A percentile compares a stretch with the other conserved stretches of the same genome.
These are phyloP conservation scores for Irpex lacteus DNA, from an alignment of 1,284 basidiomycete genomes.

Conservation along the genomic window DNA sequence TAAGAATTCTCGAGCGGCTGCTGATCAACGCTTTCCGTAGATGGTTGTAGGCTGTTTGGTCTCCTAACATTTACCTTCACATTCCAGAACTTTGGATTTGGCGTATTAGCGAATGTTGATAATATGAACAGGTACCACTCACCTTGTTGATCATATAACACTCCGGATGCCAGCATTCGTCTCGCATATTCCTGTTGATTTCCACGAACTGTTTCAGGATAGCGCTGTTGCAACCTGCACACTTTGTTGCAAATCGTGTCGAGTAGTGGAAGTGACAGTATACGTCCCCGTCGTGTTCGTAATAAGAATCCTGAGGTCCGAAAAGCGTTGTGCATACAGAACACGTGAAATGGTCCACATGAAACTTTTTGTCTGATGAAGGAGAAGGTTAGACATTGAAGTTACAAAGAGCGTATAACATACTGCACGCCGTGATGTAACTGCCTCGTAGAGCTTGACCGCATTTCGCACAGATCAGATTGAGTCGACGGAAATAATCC, in stretches of 20 bases:
- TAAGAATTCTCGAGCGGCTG: conserved; percentile 47
- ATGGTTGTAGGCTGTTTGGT: conserved; percentile 59
- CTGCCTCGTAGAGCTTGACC: conserved; percentile 91
- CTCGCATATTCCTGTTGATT: conserved; percentile 96
- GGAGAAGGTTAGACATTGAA: conserved; percentile 2
- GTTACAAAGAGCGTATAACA: conserved; percentile 35
- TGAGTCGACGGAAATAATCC: conserved; percentile 95
- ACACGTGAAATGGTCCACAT: conserved; percentile 99
- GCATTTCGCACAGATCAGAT: conserved; percentile 96
- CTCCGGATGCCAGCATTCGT: conserved; percentile 99
- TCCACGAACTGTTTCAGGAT: conserved; percentile 99
- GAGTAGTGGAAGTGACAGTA: conserved; percentile 99
- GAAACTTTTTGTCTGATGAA: conserved; percentile 89
- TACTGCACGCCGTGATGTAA: conserved; percentile 99
- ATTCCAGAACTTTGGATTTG: conserved; percentile 87
- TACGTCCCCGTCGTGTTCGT: conserved; percentile 95
- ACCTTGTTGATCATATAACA: conserved; percentile 99
- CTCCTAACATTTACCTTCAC: conserved; percentile 89
- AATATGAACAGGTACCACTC: conserved; percentile 18
- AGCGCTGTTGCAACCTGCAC: conserved; percentile 96
- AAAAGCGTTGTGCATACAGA: conserved; percentile 95
- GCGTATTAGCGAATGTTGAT: conserved; percentile 11
- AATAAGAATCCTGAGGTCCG: conserved; percentile 98
- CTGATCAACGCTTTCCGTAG: conserved; percentile 29
- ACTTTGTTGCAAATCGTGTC: conserved; percentile 97